These are phyloP conservation scores for Globisporangium cylindrosporum DNA, from an alignment of 352 stramenopile species.

Conservation along the genomic window DNA sequence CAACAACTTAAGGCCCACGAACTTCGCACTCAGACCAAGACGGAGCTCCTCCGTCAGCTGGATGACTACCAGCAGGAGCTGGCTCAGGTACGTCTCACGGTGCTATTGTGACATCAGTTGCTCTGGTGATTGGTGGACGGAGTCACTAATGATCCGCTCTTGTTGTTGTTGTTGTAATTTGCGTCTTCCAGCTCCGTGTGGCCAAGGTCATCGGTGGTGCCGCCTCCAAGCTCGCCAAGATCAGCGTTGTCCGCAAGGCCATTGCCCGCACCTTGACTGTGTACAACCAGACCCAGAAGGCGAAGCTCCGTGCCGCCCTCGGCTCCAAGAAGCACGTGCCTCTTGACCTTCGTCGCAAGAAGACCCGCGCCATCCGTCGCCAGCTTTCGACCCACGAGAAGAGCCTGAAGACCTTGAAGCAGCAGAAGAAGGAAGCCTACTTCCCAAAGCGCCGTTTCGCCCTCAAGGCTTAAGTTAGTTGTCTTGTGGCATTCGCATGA, in stretches of 20 bases:
- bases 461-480: constrained; percentile 94
- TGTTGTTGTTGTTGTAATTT: neutral
- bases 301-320: constrained; percentile 93
- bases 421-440: constrained; percentile 95
- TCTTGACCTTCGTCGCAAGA: constrained; percentile 98
- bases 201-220: constrained; percentile 98
- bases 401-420: constrained; percentile 91
- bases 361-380: constrained; percentile 98
- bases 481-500: constrained; percentile 29
- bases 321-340: constrained; percentile 96
- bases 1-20: constrained; percentile 97
- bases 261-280: constrained; percentile 99
- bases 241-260: constrained; percentile 98
- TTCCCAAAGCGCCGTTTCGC: constrained; percentile 96
- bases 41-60: constrained; percentile 97
- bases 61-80: constrained; percentile 99
- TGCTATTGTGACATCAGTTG: neutral
- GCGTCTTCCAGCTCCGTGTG: constrained; percentile 89
- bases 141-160: neutral
- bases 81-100: constrained; percentile 45
- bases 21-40: constrained; percentile 96
- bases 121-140: neutral
- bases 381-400: constrained; percentile 95
- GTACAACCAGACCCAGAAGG: constrained; percentile 99
- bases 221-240: constrained; percentile 99